Evolutionary conservation across 768 basidiomycete species (phyloP).

Genomic region (Pleurotus djamor): DNA sequence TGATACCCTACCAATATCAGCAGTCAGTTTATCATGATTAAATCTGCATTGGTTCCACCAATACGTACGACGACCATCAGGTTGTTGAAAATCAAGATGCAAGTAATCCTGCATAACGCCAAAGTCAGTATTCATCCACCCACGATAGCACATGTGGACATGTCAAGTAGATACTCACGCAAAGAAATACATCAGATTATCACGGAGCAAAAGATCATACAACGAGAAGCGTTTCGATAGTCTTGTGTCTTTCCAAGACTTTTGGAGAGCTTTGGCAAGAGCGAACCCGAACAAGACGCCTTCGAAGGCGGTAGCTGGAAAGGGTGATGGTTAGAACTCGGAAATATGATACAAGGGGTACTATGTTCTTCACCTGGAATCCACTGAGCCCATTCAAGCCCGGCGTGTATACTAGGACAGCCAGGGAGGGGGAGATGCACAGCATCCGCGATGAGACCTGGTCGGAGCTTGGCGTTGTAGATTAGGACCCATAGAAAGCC

Average conservation of each 20-base stretch:
- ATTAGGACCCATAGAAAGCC: conserved; percentile 39
- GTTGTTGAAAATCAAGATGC: conserved; percentile 41
- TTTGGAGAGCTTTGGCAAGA: conserved; percentile 28
- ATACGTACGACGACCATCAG: conserved; percentile 40
- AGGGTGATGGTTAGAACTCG: background rate
- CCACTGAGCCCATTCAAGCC: conserved; percentile 44
- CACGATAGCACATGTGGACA: background rate
- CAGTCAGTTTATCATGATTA: background rate
- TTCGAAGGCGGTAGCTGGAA: conserved; percentile 36
- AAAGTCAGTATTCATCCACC: background rate
- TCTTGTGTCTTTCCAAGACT: conserved; percentile 20
- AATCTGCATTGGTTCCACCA: background rate
- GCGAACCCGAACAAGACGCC: conserved; percentile 38
- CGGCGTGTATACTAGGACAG: conserved; percentile 37
- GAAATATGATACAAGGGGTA: background rate
- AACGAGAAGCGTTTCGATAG: conserved; percentile 23
- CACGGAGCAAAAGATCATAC: conserved; percentile 33
- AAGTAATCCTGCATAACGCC: conserved; percentile 27
- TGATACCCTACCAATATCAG: conserved; percentile 26
- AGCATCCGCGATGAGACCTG: conserved; percentile 30
- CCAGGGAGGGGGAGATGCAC: conserved; percentile 36
- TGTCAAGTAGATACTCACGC: conserved; percentile 21
- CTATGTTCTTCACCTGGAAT: conserved; percentile 29
- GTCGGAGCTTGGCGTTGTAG: conserved; percentile 31
- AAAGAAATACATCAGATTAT: conserved; percentile 44